Evolutionary conservation across 139 green algal genomes (phyloP).

Genomic region (Volvox africanus): DNA sequence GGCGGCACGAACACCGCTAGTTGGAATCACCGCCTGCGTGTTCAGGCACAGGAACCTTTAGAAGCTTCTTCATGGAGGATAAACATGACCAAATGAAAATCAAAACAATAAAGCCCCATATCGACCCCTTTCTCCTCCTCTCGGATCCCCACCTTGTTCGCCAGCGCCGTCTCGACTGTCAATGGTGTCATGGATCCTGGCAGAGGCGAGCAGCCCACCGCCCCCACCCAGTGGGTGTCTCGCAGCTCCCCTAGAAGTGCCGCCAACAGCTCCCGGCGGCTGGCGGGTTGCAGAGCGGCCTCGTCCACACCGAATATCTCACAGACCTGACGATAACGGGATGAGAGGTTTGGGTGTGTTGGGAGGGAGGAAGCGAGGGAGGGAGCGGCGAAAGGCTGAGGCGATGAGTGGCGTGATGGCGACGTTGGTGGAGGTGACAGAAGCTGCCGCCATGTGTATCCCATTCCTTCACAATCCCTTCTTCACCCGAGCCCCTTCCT

Average conservation of each 20-base stretch:
- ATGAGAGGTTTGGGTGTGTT: neutral
- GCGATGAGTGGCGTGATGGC: no score
- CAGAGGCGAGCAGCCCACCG: constrained; percentile 55
- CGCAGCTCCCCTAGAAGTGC: constrained; percentile 66
- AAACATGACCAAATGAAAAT: no score
- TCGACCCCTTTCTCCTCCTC: no score
- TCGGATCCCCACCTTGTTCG: constrained; percentile 22
- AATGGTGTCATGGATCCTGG: constrained; percentile 63
- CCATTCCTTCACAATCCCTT: no score
- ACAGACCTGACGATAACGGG: constrained; percentile 56
- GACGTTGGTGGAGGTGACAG: neutral
- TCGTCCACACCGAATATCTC: constrained; percentile 73
- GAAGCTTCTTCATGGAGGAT: no score
- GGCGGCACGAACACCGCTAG: constrained; percentile 11
- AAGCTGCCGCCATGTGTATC: neutral
- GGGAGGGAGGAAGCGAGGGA: neutral
- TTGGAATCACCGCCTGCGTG: constrained; percentile 8
- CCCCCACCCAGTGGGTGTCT: constrained; percentile 64
- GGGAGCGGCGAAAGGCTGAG: neutral
- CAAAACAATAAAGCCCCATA: no score
- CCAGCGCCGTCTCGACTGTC: constrained; percentile 56
- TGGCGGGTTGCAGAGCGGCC: constrained; percentile 46
- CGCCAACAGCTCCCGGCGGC: constrained; percentile 62
- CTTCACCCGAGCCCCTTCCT: no score
- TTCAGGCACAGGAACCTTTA: no score